Evolutionary conservation across 1,284 basidiomycete genomes (phyloP), one percentile per base, ranked within the genome.

Genomic region (Caloboletus inedulis): DNA sequence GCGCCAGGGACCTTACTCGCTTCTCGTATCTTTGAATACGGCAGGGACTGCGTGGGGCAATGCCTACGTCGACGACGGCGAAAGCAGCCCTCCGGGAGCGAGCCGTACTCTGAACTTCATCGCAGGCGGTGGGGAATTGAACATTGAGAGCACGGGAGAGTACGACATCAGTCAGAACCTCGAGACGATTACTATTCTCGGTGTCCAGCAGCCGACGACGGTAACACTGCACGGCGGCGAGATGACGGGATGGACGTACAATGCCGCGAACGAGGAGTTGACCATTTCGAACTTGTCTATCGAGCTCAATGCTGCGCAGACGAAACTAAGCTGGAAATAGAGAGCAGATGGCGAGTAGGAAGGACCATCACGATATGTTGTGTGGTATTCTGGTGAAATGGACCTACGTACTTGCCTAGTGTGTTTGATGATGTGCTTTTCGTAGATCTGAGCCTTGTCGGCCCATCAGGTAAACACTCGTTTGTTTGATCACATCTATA

Each of bases 11-110:
- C 74, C 76, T 0, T 82, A 76, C 58, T 60, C 71, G 7, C 62
- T 84, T 2, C 69, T 84, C 29, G 71, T 80, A 5, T 74, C 77
- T 3, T 71, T 82, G 47, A 68, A 74, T 43, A 51, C 49, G 6
- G 64, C 69, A 18, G 74, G 75, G 1, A 61, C 61, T 2, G 82
- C 84, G 0, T 64, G 63, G 23, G 80, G 80, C 2, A 65, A 70
- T 4, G 75, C 76, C 7, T 79, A 80, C 58, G 55, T 85, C 4
- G 84, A 85, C 59, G 84, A 85, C 49, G 83, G 83, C 8, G 57
- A 63, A 34, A 81, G 76, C 52, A 68, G 72, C 47, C 79, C 81
- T 16, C 78, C 79, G 0, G 78, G 79, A 4, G 71, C 77, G 1
- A 78, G 71, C 63, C 74, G 70, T 12, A 76, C 62, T 3, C 52